Base-by-base conservation (phyloP, 1,284 basidiomycete species). In the Xanthoconium separans region DNA sequence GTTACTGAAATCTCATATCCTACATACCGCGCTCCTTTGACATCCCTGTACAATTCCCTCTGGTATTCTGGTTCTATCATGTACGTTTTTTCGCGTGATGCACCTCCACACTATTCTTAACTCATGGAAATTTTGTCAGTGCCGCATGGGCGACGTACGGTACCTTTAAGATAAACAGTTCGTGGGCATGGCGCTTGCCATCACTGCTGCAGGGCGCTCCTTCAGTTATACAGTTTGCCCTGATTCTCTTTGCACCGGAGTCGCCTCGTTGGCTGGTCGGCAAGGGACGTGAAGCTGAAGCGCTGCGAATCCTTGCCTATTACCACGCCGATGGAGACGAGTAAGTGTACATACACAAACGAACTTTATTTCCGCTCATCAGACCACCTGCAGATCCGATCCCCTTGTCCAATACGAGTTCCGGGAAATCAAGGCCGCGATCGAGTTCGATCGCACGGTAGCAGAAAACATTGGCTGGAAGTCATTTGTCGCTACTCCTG, bases 1-100 rank as follows among this genome's bases (percentile, higher is more conserved):
- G 83, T 91, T 48, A 84, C 86, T 39, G 90, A 93, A 70, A 73
- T 91, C 10, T 77, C 89, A 0, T 91, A 91, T 68, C 89, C 89
- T 4, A 73, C 79, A 6, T 85, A 92, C 70, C 87, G 90, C 58
- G 87, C 83, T 4, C 81, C 81, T 11, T 71, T 90, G 44, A 90
- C 85, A 5, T 83, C 86, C 3, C 72, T 82, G 39, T 91, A 89
- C 75, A 90, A 91, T 74, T 84, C 85, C n/a, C 81, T 89, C 48
- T 91, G 87, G 87, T 87, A 87, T 63, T 82, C 84, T 22, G 89
- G 89, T 54, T 77, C 86, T 55, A 87, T 89, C 60, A 65, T 88
- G 84, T 85, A 60, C 45, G 81, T 73, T 18, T 31, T 5, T 12
- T 33, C 27, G 48, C 20, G 1, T 13, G 18, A 24, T 18, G 7